A percentile compares a stretch with the other conserved stretches of the same genome.
These are phyloP conservation scores for Cryptosporidium felis DNA, from an alignment of 169 alveolate species.

Conservation along the genomic window DNA sequence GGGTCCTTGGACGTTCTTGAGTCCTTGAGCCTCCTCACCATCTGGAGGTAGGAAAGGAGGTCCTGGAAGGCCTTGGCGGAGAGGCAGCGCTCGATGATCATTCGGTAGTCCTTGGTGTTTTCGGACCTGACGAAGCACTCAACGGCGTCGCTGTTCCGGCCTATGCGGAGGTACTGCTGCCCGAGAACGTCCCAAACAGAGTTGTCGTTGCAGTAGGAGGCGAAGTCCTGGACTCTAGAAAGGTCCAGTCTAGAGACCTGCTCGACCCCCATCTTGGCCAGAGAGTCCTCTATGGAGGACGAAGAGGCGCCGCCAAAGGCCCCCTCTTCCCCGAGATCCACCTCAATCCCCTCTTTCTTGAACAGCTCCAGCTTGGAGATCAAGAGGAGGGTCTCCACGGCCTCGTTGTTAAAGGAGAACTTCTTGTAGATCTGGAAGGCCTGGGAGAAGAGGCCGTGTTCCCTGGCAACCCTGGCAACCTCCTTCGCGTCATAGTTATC, in stretches of 20 bases:
- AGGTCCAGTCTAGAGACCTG: slow-evolving; percentile 41
- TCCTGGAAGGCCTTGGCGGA: slow-evolving; percentile 79
- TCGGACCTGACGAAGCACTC: slow-evolving; percentile 93
- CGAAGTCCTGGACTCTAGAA: slow-evolving; percentile 50
- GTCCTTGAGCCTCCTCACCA: slow-evolving; percentile 87
- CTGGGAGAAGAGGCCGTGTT: slow-evolving; percentile 85
- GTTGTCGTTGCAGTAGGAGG: slow-evolving; percentile 55
- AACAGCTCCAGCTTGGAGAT: neutral
- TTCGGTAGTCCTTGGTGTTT: slow-evolving; percentile 86
- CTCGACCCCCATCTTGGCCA: slow-evolving; percentile 81
- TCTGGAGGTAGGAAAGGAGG: slow-evolving; percentile 86
- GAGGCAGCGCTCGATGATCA: slow-evolving; percentile 77
- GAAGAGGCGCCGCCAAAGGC: neutral
- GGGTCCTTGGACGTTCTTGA: slow-evolving; percentile 85
- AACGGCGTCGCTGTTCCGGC: slow-evolving; percentile 90
- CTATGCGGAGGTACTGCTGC: slow-evolving; percentile 90
- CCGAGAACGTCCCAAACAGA: slow-evolving; percentile 96
- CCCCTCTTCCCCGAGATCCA: neutral
- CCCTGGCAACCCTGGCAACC: slow-evolving; percentile 92
- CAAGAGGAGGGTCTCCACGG: slow-evolving; percentile 91
- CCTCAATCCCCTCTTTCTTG: neutral
- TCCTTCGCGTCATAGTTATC: slow-evolving; percentile 96
- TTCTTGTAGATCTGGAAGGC: slow-evolving; percentile 93
- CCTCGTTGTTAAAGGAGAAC: slow-evolving; percentile 89
- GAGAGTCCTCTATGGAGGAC: slow-evolving; percentile 87